A percentile compares a stretch with the other conserved stretches of the same genome.
These are phyloP conservation scores for Solanum okadae DNA, from an alignment of 257 asterid genomes.

Conservation along the genomic window DNA sequence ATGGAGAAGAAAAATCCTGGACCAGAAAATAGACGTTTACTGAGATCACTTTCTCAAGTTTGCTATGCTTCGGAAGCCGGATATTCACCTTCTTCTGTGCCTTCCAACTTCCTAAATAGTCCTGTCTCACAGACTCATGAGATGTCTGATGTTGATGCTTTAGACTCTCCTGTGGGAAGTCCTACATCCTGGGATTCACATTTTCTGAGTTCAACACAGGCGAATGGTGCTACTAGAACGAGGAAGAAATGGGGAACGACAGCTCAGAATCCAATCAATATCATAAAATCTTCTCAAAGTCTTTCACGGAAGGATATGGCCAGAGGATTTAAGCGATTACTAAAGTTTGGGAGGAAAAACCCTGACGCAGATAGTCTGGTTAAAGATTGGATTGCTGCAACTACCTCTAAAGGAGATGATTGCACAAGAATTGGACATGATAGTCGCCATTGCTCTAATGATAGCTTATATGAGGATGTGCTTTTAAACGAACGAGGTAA, in stretches of 20 bases:
- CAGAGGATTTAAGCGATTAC: slow-evolving; percentile 67
- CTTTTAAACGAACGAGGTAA: slow-evolving; percentile 59
- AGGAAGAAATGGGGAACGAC: slow-evolving; percentile 86
- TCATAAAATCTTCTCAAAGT: slow-evolving; percentile 37
- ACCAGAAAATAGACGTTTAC: slow-evolving; percentile 39
- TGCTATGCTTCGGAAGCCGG: slow-evolving; percentile 45
- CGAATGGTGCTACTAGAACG: slow-evolving; percentile 60
- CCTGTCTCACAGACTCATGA: slow-evolving; percentile 29
- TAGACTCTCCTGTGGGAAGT: slow-evolving; percentile 68
- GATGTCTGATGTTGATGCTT: slow-evolving; percentile 66
- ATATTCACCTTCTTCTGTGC: slow-evolving; percentile 22
- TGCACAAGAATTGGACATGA: slow-evolving; percentile 75
- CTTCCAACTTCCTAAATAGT: slow-evolving; percentile 37
- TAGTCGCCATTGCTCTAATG: slow-evolving; percentile 46
- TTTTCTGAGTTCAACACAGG: slow-evolving; percentile 46
- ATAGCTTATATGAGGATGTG: slow-evolving; percentile 52
- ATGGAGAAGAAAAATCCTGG: slow-evolving; percentile 28
- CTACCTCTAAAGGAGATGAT: slow-evolving; percentile 82
- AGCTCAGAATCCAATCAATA: slow-evolving; percentile 53
- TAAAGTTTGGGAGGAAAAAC: slow-evolving; percentile 70
- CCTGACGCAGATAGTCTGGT: slow-evolving; percentile 64
- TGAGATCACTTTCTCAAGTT: slow-evolving; percentile 39
- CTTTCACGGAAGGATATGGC: slow-evolving; percentile 66
- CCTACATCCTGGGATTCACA: slow-evolving; percentile 72
- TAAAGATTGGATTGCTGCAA: slow-evolving; percentile 81